Evolutionary conservation across 371 early-diverging fungal species (phyloP).

Genomic region (Vairimorpha apis): DNA sequence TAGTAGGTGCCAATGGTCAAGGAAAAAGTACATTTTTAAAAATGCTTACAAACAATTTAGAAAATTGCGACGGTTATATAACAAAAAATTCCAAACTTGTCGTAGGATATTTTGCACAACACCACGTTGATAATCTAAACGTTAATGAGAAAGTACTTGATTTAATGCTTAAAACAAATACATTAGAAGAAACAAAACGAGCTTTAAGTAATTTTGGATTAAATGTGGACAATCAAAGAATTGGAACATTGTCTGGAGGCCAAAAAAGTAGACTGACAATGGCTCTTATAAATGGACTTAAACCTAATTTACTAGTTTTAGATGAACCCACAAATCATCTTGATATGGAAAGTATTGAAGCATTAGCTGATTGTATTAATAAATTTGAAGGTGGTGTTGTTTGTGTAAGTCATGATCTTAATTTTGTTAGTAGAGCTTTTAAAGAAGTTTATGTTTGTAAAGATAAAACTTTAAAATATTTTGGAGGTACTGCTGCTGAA

Average conservation of each 20-base stretch:
- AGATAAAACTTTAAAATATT: slow-evolving; percentile 45
- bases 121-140: slow-evolving; percentile 82
- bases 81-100: background rate
- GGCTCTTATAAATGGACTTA: slow-evolving; percentile 75
- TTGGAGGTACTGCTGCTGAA: slow-evolving; percentile 34
- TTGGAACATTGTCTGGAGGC: slow-evolving; percentile 79
- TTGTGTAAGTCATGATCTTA: slow-evolving; percentile 90
- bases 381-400: slow-evolving; percentile 85
- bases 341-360: slow-evolving; percentile 85
- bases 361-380: slow-evolving; percentile 86
- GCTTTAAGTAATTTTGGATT: slow-evolving; percentile 81
- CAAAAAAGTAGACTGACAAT: slow-evolving; percentile 86
- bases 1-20: slow-evolving; percentile 73
- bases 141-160: slow-evolving; percentile 76
- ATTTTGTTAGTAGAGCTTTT: slow-evolving; percentile 75
- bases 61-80: slow-evolving; percentile 74
- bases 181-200: slow-evolving; percentile 68
- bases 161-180: slow-evolving; percentile 77
- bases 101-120: slow-evolving; percentile 84
- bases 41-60: slow-evolving; percentile 72
- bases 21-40: slow-evolving; percentile 79
- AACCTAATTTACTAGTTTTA: slow-evolving; percentile 83
- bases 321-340: slow-evolving; percentile 95
- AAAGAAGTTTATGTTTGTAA: slow-evolving; percentile 89
- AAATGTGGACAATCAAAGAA: slow-evolving; percentile 54